phyloP scores from a whole-genome alignment of 2,329 filamentous ascomycete genomes.

The Fusarium sp. region DNA sequence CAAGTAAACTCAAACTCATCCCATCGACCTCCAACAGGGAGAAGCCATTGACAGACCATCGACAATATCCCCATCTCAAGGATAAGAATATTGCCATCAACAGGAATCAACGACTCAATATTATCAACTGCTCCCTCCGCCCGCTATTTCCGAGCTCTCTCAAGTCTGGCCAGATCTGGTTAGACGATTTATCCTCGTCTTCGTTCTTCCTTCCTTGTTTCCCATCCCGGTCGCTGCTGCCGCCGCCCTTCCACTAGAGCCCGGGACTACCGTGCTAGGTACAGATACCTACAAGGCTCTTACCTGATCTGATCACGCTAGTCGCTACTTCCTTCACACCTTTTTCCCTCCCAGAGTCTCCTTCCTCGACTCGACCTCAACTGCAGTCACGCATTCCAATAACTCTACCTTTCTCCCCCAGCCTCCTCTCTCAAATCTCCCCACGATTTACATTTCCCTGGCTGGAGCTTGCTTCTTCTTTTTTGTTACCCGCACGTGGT shows the following conservation, averaged over 20 bases:
- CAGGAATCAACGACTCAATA: constrained; percentile 11
- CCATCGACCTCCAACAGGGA: constrained; percentile 5
- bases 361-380: constrained; percentile 29
- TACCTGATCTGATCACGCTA: constrained; percentile 39
- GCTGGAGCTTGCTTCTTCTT: constrained; percentile 25
- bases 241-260: constrained; percentile 38
- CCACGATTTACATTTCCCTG: constrained; percentile 26
- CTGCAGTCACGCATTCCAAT: constrained; percentile 23
- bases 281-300: constrained; percentile 42
- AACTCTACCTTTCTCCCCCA: constrained; percentile 37
- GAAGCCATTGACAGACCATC: constrained; percentile 11
- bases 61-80: background rate
- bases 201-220: constrained; percentile 38
- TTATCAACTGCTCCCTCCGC: constrained; percentile 13
- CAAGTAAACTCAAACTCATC: background rate
- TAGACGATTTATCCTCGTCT: constrained; percentile 34
- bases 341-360: constrained; percentile 27
- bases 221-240: constrained; percentile 42
- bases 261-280: constrained; percentile 42
- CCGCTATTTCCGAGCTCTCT: constrained; percentile 35
- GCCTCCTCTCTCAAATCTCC: constrained; percentile 30
- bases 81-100: background rate
- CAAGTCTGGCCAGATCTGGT: constrained; percentile 17
- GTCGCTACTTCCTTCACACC: constrained; percentile 33
- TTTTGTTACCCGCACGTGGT: constrained; percentile 15